Evolutionary conservation across 352 stramenopile genomes (phyloP).

Genomic region (Phytophthora cactorum): DNA sequence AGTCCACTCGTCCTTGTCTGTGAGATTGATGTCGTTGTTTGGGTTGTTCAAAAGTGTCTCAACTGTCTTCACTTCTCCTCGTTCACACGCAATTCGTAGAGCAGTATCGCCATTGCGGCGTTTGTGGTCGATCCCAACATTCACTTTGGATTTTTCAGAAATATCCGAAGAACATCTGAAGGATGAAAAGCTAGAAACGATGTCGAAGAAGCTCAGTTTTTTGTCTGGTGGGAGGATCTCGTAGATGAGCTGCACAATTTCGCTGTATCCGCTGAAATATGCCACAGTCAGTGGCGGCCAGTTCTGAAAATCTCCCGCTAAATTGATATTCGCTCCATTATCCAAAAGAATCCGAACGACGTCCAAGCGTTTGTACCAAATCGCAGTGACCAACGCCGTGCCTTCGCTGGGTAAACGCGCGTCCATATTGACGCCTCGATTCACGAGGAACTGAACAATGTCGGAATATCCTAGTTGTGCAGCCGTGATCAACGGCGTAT

Average conservation of each 20-base stretch:
- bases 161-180: neutral
- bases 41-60: constrained; percentile 14
- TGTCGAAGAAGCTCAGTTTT: neutral
- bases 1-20: constrained; percentile 13
- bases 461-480: constrained; percentile 19
- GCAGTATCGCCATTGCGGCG: constrained; percentile 26
- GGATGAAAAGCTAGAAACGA: neutral
- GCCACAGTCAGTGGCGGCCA: constrained; percentile 19
- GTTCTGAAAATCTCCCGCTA: constrained; percentile 26
- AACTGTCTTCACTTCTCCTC: constrained; percentile 14
- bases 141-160: neutral
- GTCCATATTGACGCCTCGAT: constrained; percentile 4
- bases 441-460: constrained; percentile 23
- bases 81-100: constrained; percentile 22
- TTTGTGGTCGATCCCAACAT: constrained; percentile 20
- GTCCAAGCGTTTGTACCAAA: constrained; percentile 17
- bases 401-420: constrained; percentile 13
- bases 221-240: constrained; percentile 5
- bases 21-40: constrained; percentile 22
- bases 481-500: constrained; percentile 19
- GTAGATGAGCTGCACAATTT: constrained; percentile 28
- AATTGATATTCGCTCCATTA: constrained; percentile 21
- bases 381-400: constrained; percentile 13
- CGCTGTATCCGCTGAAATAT: constrained; percentile 29
- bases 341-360: constrained; percentile 29